Conservation (phyloP, 768 basidiomycete species). For the Lactarius hengduanensis region DNA sequence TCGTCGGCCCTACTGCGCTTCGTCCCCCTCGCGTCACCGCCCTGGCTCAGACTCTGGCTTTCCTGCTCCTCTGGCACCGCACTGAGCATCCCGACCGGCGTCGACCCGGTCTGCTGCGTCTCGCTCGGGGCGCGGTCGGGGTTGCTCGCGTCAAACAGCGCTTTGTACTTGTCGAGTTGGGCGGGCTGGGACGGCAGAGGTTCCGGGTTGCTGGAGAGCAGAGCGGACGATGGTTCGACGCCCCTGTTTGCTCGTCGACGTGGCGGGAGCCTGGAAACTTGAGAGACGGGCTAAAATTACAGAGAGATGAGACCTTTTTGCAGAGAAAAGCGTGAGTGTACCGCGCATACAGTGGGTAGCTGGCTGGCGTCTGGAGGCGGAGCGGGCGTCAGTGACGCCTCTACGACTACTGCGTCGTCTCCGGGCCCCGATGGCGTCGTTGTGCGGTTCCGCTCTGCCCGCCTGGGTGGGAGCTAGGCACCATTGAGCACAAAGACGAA, state of each 20-base stretch:
- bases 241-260: slow-evolving; percentile 20
- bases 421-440: slow-evolving; percentile 2
- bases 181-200: slow-evolving; percentile 9
- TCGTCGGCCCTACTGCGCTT: slow-evolving; percentile 19
- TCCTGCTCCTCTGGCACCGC: slow-evolving; percentile 21
- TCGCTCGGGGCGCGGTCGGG: slow-evolving; percentile 22
- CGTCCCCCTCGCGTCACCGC: slow-evolving; percentile 2
- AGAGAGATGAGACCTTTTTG: not conserved
- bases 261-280: slow-evolving; percentile 18
- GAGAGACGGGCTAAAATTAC: slow-evolving; percentile 19
- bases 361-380: slow-evolving; percentile 10
- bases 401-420: not conserved
- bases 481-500: not conserved
- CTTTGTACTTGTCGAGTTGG: slow-evolving; percentile 28
- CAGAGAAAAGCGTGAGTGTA: not conserved
- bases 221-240: slow-evolving; percentile 6
- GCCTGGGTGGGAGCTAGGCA: slow-evolving; percentile 23
- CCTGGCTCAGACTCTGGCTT: slow-evolving; percentile 5
- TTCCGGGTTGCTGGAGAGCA: not conserved
- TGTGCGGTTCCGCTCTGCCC: slow-evolving; percentile 2
- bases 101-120: slow-evolving; percentile 10
- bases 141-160: slow-evolving; percentile 27
- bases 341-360: slow-evolving; percentile 20
- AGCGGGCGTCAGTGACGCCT: not conserved
- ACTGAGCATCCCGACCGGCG: not conserved